Percentiles rank a stretch among this genome's conserved stretches.
These are phyloP conservation scores for Austroboletus niveus DNA, from an alignment of 1,284 basidiomycete species.

Conservation along the genomic window DNA sequence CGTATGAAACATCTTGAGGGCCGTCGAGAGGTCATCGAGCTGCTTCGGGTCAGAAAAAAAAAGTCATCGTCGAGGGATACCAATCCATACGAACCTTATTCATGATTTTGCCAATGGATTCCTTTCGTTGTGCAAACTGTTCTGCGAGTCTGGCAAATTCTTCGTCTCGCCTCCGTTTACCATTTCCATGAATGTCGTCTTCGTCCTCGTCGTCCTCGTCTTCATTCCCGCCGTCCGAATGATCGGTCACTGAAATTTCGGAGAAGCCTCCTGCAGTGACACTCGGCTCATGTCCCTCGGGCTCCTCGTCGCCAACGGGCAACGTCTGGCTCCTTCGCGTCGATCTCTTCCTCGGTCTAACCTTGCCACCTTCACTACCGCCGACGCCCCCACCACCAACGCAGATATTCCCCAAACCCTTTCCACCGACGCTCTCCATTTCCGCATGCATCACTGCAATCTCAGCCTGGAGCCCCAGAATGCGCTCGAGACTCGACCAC, in stretches of 20 bases:
- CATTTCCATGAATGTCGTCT: conserved; percentile 38
- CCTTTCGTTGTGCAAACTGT: conserved; percentile 65
- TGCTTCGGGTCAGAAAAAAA: conserved; percentile 12
- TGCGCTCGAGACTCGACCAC: conserved; percentile 64
- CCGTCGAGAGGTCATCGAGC: conserved; percentile 46
- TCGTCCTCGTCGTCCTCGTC: conserved; percentile 50
- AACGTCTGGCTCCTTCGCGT: conserved; percentile 24
- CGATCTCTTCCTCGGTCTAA: conserved; percentile 10
- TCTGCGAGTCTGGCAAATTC: conserved; percentile 65
- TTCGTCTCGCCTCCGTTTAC: conserved; percentile 50
- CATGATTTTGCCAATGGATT: conserved; percentile 69
- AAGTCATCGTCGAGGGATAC: too few species aligned
- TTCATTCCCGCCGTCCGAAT: conserved; percentile 34
- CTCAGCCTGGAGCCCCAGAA: conserved; percentile 66
- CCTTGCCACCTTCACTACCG: conserved; percentile 2
- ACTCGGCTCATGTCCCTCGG: conserved; percentile 18
- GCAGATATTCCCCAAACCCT: conserved; percentile 28
- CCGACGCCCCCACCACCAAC: conserved; percentile 1
- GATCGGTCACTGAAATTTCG: conserved; percentile 24
- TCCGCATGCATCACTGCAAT: conserved; percentile 68
- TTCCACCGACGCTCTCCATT: conserved; percentile 59
- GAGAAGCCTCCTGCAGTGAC: conserved; percentile 3
- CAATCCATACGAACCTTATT: conserved; percentile 47
- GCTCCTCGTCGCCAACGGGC: conserved; percentile 27
- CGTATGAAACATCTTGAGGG: conserved; percentile 46